phyloP scores from a whole-genome alignment of 2,329 filamentous ascomycete species.

The Talaromyces albobiverticillius region DNA sequence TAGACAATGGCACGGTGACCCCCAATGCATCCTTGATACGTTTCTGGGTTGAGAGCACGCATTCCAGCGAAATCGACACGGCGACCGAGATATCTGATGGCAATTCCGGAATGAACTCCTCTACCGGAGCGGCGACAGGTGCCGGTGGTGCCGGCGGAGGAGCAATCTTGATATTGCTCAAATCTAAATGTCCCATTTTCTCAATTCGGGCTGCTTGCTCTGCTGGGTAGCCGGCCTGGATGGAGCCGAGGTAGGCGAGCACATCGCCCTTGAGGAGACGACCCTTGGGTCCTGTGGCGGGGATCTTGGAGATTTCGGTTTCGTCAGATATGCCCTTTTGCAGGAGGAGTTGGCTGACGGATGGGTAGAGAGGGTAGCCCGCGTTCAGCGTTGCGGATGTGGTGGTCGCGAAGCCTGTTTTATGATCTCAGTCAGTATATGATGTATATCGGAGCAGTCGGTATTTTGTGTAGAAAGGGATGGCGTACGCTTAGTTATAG shows the following conservation, averaged over 20 bases:
- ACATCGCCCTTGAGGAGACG: conserved; percentile 94
- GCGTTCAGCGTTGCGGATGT: conserved; percentile 39
- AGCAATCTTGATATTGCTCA: conserved; percentile 90
- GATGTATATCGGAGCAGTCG: background rate
- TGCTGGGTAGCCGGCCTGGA: conserved; percentile 68
- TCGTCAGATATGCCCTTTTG: conserved; percentile 73
- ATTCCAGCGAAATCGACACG: conserved; percentile 72
- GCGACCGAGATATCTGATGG: conserved; percentile 50
- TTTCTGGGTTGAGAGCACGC: conserved; percentile 76
- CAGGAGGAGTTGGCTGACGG: conserved; percentile 77
- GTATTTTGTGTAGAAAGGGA: background rate
- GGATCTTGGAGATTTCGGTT: conserved; percentile 75
- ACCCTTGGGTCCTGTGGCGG: conserved; percentile 80
- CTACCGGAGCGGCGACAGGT: conserved; percentile 22
- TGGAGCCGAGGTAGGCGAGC: conserved; percentile 79
- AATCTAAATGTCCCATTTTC: conserved; percentile 78
- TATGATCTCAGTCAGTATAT: background rate
- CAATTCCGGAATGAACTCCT: conserved; percentile 25
- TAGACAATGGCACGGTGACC: conserved; percentile 76
- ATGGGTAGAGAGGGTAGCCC: conserved; percentile 60
- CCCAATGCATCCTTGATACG: conserved; percentile 75
- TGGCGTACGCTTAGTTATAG: conserved; percentile 34
- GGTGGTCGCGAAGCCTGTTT: conserved; percentile 34
- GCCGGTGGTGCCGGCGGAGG: conserved; percentile 28
- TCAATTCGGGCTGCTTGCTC: conserved; percentile 68